Conservation (phyloP, 2,329 filamentous ascomycete genomes). For the Pseudocercospora fijiensis region DNA sequence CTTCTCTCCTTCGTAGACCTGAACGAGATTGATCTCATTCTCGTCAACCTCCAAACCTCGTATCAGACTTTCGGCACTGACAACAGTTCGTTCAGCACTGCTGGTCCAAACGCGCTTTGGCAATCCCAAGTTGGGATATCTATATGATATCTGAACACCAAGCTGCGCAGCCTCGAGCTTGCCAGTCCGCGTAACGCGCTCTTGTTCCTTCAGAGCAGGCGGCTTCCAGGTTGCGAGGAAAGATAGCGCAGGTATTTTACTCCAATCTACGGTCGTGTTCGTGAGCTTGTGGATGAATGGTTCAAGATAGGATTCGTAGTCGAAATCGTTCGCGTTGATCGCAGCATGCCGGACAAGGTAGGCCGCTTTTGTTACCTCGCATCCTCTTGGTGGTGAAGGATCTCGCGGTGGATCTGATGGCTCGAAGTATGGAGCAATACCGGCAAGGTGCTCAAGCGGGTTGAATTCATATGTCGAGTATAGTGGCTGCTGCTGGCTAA, state of each 20-base stretch:
- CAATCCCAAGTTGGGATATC: conserved; percentile 56
- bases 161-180: conserved; percentile 60
- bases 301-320: conserved; percentile 53
- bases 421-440: conserved; percentile 53
- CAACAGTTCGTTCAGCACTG: conserved; percentile 61
- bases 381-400: conserved; percentile 51
- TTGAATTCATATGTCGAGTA: conserved; percentile 46
- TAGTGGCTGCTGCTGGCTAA: conserved; percentile 30
- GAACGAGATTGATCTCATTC: conserved; percentile 56
- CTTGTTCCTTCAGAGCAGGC: conserved; percentile 55
- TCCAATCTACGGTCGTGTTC: conserved; percentile 61
- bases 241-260: conserved; percentile 53
- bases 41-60: conserved; percentile 55
- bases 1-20: conserved; percentile 57
- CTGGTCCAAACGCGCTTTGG: conserved; percentile 62
- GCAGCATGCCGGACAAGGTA: conserved; percentile 54
- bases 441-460: conserved; percentile 51
- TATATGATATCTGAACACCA: conserved; percentile 58
- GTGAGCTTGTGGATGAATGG: conserved; percentile 57
- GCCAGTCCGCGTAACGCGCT: conserved; percentile 62
- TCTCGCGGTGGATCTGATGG: conserved; percentile 49
- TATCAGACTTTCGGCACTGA: conserved; percentile 60
- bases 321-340: conserved; percentile 55
- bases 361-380: conserved; percentile 51
- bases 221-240: conserved; percentile 59